Percentiles rank a stretch among this genome's conserved stretches.
Evolutionary conservation across 345 rosid genomes (phyloP).

Genomic region (Brassica rapa): DNA sequence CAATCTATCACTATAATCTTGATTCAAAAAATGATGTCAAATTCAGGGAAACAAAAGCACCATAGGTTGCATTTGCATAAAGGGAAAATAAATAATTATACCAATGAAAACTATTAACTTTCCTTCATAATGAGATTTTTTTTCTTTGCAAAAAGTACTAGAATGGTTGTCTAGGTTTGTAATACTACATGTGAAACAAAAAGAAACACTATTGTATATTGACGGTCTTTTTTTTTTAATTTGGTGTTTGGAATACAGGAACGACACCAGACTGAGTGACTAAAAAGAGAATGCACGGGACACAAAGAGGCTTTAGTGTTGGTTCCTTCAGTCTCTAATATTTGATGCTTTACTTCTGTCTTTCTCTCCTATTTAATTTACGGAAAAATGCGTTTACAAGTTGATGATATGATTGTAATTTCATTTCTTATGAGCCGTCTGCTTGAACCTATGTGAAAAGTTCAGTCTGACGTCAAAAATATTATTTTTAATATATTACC

Average conservation of each 20-base stretch:
- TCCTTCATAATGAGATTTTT: not conserved
- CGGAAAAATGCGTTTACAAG: not conserved
- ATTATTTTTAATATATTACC: not conserved
- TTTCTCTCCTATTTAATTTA: not conserved
- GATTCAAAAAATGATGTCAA: not conserved
- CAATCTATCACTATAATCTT: not conserved
- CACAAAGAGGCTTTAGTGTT: not conserved
- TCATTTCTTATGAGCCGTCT: not conserved
- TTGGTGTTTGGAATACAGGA: slow-evolving; percentile 39
- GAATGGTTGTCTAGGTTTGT: not conserved
- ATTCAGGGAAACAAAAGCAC: not conserved
- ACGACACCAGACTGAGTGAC: slow-evolving; percentile 38
- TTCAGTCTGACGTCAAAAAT: not conserved
- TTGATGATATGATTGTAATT: not conserved
- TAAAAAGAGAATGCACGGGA: slow-evolving; percentile 5
- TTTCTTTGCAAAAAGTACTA: not conserved
- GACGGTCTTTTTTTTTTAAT: not conserved
- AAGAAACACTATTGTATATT: not conserved
- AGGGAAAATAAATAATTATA: not conserved
- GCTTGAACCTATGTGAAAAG: not conserved
- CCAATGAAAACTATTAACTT: not conserved
- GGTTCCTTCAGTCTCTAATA: slow-evolving; percentile 3
- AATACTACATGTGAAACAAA: not conserved
- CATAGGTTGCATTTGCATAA: not conserved
- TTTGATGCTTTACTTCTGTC: slow-evolving; percentile 14